Base-by-base conservation (phyloP, 768 basidiomycete genomes). In the Serendipita sp. region DNA sequence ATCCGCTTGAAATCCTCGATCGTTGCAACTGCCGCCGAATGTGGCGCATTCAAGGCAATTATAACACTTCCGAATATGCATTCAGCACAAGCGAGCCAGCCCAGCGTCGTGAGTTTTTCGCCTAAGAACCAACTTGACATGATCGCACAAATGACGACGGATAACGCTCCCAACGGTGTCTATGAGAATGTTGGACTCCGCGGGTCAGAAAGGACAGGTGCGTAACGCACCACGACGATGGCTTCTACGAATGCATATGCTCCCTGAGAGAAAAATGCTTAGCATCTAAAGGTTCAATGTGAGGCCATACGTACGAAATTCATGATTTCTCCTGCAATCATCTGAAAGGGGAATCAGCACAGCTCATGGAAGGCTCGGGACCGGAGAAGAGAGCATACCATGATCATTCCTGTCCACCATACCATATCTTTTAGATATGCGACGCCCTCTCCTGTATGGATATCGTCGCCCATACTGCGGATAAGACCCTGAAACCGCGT, bases 401-500 rank as follows among this genome's bases (percentile, higher is more conserved):
- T 86, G 60, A 72, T 87, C 93, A 95, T 94, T 68, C 93, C 92
- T 37, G 78, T 77, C 95, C 93, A 97, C 95, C 93, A 96, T 81
- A 95, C 71, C 70, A 81, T 75, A 88, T 90, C 68, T 47, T 28
- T 72, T 63, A 73, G 70, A 46, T 28, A 32, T n/a, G 24, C 66
- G 44, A 54, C 7, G 4, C 3, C 10, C 8, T 35, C 30, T 4
- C 46, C 44, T 16, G 24, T 13, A 2, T 16, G 13, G n/a, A 11
- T 45, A 8, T 32, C 48, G 10, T 35, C 56, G 11, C 56, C 56
- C 37, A 34, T 32, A 35, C 56, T 64, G 35, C 16, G 72, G 56
- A 70, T 28, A 65, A 64, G 30, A 56, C 38, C 54, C 18, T 13
- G 63, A 44, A 63, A 53, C 45, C 18, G 28, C n/a, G 13, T 45